Evolutionary conservation across 345 rosid species (phyloP).

Genomic region (Conringia planisiliqua): DNA sequence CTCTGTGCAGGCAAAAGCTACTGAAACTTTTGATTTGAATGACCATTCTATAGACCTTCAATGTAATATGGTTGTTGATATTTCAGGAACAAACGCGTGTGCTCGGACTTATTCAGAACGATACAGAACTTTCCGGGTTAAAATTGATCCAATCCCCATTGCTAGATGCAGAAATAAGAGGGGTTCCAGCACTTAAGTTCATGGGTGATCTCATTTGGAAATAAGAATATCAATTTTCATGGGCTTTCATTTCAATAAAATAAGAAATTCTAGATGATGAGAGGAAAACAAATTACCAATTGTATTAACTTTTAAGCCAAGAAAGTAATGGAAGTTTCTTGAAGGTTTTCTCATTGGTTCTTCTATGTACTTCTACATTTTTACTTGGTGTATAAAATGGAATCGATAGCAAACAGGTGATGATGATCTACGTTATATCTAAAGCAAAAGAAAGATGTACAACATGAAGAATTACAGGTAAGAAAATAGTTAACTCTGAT

Average conservation of each 20-base stretch:
- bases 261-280: slow-evolving; percentile 5
- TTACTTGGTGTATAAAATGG: slow-evolving; percentile 16
- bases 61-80: slow-evolving; percentile 15
- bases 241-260: background rate
- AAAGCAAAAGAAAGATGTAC: slow-evolving; percentile 17
- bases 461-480: slow-evolving; percentile 27
- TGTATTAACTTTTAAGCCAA: slow-evolving; percentile 21
- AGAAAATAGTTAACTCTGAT: slow-evolving; percentile 10
- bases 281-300: slow-evolving; percentile 7
- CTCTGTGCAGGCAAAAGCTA: slow-evolving; percentile 11
- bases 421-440: slow-evolving; percentile 21
- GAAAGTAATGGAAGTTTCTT: slow-evolving; percentile 15
- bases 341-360: slow-evolving; percentile 22
- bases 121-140: slow-evolving; percentile 52
- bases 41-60: background rate
- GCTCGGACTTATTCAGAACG: slow-evolving; percentile 46
- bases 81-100: slow-evolving; percentile 67
- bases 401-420: background rate
- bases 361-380: slow-evolving; percentile 22
- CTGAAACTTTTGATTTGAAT: background rate
- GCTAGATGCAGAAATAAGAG: slow-evolving; percentile 74
- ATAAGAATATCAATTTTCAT: background rate
- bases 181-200: slow-evolving; percentile 74
- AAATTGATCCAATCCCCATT: slow-evolving; percentile 52
- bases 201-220: slow-evolving; percentile 41